Conservation (phyloP, 2,329 filamentous ascomycete genomes). For the Tolypocladium inflatum region DNA sequence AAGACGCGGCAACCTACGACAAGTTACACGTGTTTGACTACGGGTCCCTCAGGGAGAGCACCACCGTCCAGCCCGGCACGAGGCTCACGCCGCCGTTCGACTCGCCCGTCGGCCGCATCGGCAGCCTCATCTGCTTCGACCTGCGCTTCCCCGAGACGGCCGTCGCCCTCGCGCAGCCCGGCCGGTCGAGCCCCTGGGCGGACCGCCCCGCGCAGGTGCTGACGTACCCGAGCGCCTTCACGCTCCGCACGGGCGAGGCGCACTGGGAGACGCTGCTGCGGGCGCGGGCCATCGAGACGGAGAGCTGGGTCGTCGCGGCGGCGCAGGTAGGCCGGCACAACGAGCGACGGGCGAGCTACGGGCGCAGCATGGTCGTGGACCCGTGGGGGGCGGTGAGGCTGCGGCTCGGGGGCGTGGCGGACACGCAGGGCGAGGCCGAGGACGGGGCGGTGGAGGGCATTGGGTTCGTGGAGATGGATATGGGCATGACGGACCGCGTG, state of each 20-base stretch:
- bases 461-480: constrained; percentile 46
- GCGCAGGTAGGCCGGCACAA: constrained; percentile 70
- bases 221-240: constrained; percentile 86
- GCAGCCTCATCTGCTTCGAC: constrained; percentile 83
- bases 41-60: constrained; percentile 36
- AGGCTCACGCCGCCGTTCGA: constrained; percentile 59
- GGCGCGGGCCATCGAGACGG: constrained; percentile 78
- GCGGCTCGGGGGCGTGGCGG: constrained; percentile 48
- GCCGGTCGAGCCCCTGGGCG: constrained; percentile 18
- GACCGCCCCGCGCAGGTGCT: constrained; percentile 56
- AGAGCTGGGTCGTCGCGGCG: constrained; percentile 78
- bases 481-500: constrained; percentile 35
- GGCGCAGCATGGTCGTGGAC: constrained; percentile 74
- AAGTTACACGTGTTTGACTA: constrained; percentile 88
- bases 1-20: constrained; percentile 51
- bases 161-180: constrained; percentile 48
- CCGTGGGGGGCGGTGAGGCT: constrained; percentile 75
- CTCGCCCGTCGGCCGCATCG: constrained; percentile 66
- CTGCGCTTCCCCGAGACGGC: constrained; percentile 73
- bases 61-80: constrained; percentile 58
- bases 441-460: constrained; percentile 35
- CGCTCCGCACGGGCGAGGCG: constrained; percentile 70
- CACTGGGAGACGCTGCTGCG: constrained; percentile 79
- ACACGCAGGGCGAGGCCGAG: constrained; percentile 26
- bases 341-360: constrained; percentile 70